Conservation (phyloP, 2,329 filamentous ascomycete species). For the Aulographum hederae region DNA sequence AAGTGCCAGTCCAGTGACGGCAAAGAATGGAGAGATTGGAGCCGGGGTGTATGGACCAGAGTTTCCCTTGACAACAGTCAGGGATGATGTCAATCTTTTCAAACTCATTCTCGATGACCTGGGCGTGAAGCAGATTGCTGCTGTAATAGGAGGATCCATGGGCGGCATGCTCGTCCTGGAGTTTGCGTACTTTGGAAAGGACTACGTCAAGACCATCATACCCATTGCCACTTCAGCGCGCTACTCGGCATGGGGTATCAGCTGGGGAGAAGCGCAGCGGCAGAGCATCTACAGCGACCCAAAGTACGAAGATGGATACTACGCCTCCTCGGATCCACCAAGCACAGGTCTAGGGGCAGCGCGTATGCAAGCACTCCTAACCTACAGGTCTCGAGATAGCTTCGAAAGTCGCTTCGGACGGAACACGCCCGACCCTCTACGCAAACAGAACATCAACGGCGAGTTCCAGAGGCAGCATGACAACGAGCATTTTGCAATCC, state of each 20-base stretch:
- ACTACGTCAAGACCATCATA: conserved; percentile 65
- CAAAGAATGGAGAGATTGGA: conserved; percentile 58
- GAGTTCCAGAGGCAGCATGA: conserved; percentile 28
- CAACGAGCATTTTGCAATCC: conserved; percentile 33
- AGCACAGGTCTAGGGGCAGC: conserved; percentile 76
- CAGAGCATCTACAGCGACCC: conserved; percentile 96
- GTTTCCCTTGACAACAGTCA: conserved; percentile 85
- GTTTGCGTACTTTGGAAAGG: conserved; percentile 78
- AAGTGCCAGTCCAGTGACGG: conserved; percentile 74
- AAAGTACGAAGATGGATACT: conserved; percentile 96
- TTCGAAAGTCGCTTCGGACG: conserved; percentile 91
- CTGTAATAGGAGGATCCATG: conserved; percentile 68
- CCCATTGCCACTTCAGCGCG: conserved; percentile 72
- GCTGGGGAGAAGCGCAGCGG: conserved; percentile 75
- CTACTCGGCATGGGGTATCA: conserved; percentile 80
- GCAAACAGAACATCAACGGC: conserved; percentile 66
- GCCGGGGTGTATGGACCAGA: conserved; percentile 81
- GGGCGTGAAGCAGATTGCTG: conserved; percentile 59
- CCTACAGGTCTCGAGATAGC: conserved; percentile 89
- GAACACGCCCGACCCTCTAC: conserved; percentile 74
- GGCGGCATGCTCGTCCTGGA: conserved; percentile 84
- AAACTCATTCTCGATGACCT: conserved; percentile 64
- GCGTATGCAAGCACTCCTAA: conserved; percentile 89
- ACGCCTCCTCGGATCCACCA: conserved; percentile 71
- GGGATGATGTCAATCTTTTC: conserved; percentile 85